A percentile compares a stretch with the other conserved stretches of the same genome.
Evolutionary conservation across 2,329 filamentous ascomycete species (phyloP).

Genomic region (Exophiala oligosperma): DNA sequence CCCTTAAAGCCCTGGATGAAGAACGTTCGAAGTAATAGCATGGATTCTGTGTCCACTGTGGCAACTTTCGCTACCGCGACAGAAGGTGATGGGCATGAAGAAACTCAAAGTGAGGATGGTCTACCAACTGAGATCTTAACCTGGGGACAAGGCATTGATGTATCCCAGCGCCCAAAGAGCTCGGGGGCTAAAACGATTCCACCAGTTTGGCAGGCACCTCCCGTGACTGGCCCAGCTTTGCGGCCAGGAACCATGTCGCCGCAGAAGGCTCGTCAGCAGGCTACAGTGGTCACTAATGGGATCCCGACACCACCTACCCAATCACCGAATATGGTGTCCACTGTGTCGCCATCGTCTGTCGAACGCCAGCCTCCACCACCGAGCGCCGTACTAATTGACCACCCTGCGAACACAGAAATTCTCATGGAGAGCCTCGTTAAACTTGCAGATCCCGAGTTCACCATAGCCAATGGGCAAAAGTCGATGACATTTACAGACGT

Average conservation of each 20-base stretch:
- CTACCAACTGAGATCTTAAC: conserved; percentile 30
- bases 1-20: conserved; percentile 23
- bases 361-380: not conserved
- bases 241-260: conserved; percentile 11
- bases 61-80: conserved; percentile 65
- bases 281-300: conserved; percentile 21
- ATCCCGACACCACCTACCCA: conserved; percentile 22
- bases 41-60: conserved; percentile 61
- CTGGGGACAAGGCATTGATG: conserved; percentile 24
- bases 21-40: conserved; percentile 51
- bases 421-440: conserved; percentile 31
- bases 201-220: conserved; percentile 13
- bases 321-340: conserved; percentile 9
- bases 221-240: conserved; percentile 8
- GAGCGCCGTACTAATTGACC: conserved; percentile 9
- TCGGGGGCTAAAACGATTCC: conserved; percentile 7
- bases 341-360: not conserved
- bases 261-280: conserved; percentile 8
- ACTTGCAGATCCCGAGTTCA: conserved; percentile 29
- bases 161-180: conserved; percentile 18
- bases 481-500: conserved; percentile 41
- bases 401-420: conserved; percentile 28
- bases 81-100: conserved; percentile 46
- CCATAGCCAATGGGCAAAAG: conserved; percentile 11
- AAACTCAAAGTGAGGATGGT: conserved; percentile 37